Base-by-base conservation (phyloP, 2,329 filamentous ascomycete genomes). In the Sporothrix brunneoviolacea region DNA sequence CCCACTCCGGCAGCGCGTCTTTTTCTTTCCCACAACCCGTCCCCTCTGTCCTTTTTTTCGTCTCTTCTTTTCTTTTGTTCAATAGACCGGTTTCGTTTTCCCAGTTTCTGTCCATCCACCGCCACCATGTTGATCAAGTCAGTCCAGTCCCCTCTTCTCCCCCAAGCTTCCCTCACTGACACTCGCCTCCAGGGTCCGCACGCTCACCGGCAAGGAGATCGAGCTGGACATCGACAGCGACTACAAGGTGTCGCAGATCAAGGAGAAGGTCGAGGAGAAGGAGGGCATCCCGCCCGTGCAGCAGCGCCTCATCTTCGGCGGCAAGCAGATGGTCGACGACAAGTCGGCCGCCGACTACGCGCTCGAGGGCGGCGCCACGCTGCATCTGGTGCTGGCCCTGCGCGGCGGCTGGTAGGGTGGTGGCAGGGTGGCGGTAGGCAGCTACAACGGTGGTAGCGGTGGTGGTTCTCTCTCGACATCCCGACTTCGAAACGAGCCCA, bases 241-340 rank as follows among this genome's bases (percentile, higher is more conserved):
- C 64, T 95, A 95, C 79, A 95, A 91, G 80, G 91, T 94, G 71
- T 84, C 86, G 36, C 84, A 91, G 68, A 97, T 98, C 77, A 98
- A 98, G 78, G 93, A 97, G 72, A 91, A 91, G 63, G 93, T 98
- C 50, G 93, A 98, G 70, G 93, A 98, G 75, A 97, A 97, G 73
- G 93, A 97, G 67, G 93, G 93, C 51, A 98, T 98, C 62, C 91
- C 93, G 38, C 93, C 93, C 1, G 90, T 93, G 16, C 93, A 98
- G 72, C 93, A 98, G 71, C 84, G 93, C 53, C 75, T 98, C 58
- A 98, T 98, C 64, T 96, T 86, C 65, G 90, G 91, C 48, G 93
- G 93, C 63, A 98, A 98, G 76, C 93, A 98, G 69, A 96, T 98
- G 93, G 82, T 83, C 65, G 93, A 98, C 66, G 91, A 97, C 62